Evolutionary conservation across 495 filamentous ascomycete genomes (phyloP), one percentile per base, ranked within the genome.

Genomic region (Xylaria intraflava): DNA sequence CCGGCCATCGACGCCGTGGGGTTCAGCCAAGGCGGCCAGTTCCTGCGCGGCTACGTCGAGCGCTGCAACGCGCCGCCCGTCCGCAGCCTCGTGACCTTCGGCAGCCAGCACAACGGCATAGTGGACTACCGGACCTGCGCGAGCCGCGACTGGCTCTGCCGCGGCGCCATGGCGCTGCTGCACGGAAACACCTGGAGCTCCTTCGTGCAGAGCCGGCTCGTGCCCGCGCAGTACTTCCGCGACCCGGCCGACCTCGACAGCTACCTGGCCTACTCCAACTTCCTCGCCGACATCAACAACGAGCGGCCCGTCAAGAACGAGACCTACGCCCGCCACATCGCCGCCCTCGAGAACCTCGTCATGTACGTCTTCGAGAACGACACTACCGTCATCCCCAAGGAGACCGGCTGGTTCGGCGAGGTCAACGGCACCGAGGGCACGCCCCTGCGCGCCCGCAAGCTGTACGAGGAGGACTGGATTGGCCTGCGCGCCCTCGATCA

Each of bases 231-330:
- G 72, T 99, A 99, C 69, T 97, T 85, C 74, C 84, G 92, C 22
- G 81, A 93, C 60, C 83, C 85, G 0, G 73, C 69, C 2, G 79
- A 89, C 56, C 68, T 88, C 50, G 84, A 85, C 4, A 62, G 69
- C 29, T 98, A 96, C 66, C 76, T 96, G 16, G 83, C 87, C 61
- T 56, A 84, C 65, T 93, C 88, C 65, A 94, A 91, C 62, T 96
- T 92, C 68, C 75, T 99, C n/a, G 93, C 92, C n/a, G 92, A 97
- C 68, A 84, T 97, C 69, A 99, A 99, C 71, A 96, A 96, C 65
- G 93, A 97, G 79, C 78, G 94, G 2, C 57, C 49, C 33, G 22
- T 63, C 48, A 95, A 92, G 78, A 96, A 91, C 58, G 59, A 65
- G 39, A 78, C 70, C 7, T 97, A 97, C 68, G 84, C 78, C 66